Evolutionary conservation across 108 stramenopile species (phyloP).

Genomic region (Conticribra weissflogii): DNA sequence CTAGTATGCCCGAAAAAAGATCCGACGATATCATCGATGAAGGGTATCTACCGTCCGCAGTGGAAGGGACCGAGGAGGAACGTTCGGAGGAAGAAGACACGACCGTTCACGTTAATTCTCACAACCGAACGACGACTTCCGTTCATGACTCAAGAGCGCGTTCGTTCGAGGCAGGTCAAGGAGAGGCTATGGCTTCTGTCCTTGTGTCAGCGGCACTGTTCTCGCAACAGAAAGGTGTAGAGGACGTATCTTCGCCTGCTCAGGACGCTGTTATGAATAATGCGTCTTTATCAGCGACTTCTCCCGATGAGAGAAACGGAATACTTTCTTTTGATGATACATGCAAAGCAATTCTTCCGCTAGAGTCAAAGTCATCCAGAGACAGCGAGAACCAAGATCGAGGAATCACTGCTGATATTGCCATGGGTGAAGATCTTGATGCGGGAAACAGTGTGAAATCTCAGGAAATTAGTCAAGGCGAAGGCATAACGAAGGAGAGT

Average conservation of each 20-base stretch:
- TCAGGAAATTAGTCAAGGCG: no score
- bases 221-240: not conserved
- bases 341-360: not conserved
- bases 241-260: not conserved
- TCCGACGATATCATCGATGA: constrained; percentile 10
- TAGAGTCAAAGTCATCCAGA: not conserved
- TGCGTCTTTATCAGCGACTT: not conserved
- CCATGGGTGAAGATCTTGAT: no score
- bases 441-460: no score
- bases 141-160: no score
- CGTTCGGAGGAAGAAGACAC: constrained; percentile 22
- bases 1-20: constrained; percentile 9
- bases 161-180: no score
- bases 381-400: no score
- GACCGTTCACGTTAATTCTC: not conserved
- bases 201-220: not conserved
- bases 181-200: not conserved
- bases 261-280: not conserved
- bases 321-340: not conserved
- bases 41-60: constrained; percentile 6
- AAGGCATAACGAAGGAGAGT: no score
- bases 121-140: not conserved
- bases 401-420: no score
- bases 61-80: constrained; percentile 18
- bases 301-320: not conserved